Evolutionary conservation across 768 basidiomycete species (phyloP).

Genomic region (Lanmaoa pseudosensibilis): DNA sequence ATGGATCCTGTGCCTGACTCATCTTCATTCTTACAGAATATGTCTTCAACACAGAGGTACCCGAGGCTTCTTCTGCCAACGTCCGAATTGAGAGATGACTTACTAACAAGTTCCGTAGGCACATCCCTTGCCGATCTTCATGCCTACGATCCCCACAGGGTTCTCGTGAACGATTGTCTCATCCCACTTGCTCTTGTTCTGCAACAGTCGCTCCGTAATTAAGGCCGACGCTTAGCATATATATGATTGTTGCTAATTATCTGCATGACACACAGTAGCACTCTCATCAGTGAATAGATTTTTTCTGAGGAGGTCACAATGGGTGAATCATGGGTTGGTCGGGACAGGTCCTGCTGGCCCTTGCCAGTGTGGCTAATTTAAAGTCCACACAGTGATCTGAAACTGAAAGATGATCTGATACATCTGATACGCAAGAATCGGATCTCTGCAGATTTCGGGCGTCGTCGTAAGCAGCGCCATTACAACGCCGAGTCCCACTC

Average conservation of each 20-base stretch:
- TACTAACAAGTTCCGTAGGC: slow-evolving; percentile 40
- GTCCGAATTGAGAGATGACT: not conserved
- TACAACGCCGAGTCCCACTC: not conserved
- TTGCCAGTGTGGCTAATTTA: not conserved
- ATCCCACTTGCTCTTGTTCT: not conserved
- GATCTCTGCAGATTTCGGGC: not conserved
- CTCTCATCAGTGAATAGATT: not conserved
- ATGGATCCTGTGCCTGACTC: slow-evolving; percentile 7
- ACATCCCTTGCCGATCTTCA: slow-evolving; percentile 72
- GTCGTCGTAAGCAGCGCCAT: not conserved
- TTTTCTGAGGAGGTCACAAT: not conserved
- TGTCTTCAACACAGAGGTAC: slow-evolving; percentile 91
- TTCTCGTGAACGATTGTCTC: slow-evolving; percentile 40
- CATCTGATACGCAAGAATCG: not conserved
- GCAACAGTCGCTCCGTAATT: not conserved
- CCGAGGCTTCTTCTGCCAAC: slow-evolving; percentile 13
- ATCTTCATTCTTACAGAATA: slow-evolving; percentile 48
- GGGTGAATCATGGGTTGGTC: not conserved
- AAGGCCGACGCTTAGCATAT: not conserved
- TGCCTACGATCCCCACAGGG: slow-evolving; percentile 46
- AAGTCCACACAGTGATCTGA: not conserved
- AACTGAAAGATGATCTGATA: not conserved
- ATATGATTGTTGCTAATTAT: not conserved
- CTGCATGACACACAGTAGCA: not conserved
- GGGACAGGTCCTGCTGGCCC: not conserved